phyloP scores from a whole-genome alignment of 495 filamentous ascomycete species.

The Penicillium manginii region DNA sequence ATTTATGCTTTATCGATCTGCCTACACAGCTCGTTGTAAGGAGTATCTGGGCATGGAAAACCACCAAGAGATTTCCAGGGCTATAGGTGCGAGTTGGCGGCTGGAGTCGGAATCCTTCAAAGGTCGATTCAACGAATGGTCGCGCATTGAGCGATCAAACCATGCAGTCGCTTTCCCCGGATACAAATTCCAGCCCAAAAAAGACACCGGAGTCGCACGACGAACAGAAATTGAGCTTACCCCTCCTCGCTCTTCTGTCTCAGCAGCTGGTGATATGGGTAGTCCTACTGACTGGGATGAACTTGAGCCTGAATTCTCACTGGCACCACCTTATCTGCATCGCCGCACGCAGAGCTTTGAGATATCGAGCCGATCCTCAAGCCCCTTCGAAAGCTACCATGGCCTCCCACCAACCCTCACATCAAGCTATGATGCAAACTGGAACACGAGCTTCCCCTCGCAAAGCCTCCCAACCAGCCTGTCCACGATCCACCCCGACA shows the following conservation, averaged over 20 bases:
- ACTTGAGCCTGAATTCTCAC: constrained; percentile 28
- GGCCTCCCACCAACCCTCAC: constrained; percentile 29
- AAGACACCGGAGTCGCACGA: constrained; percentile 55
- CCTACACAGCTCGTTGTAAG: constrained; percentile 73
- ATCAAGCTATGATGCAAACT: constrained; percentile 27
- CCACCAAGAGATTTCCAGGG: constrained; percentile 74
- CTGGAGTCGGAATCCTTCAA: constrained; percentile 15
- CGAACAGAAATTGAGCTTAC: constrained; percentile 28
- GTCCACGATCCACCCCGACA: constrained; percentile 51
- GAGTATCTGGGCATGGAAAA: not conserved
- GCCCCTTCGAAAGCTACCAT: constrained; percentile 37
- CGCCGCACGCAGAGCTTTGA: constrained; percentile 33
- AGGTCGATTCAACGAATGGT: constrained; percentile 83
- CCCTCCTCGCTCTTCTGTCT: constrained; percentile 16
- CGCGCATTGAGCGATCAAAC: constrained; percentile 80
- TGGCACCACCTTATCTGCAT: constrained; percentile 28
- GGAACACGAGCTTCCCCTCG: constrained; percentile 58
- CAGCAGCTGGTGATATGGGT: not conserved
- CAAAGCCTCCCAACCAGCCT: constrained; percentile 57
- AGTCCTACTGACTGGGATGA: constrained; percentile 39
- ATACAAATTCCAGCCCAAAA: constrained; percentile 93
- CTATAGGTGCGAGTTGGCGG: not conserved
- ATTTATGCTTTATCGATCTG: constrained; percentile 97
- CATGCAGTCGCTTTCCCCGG: constrained; percentile 85
- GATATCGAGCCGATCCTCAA: constrained; percentile 38